Evolutionary conservation across 345 rosid genomes (phyloP), one percentile per base, ranked within the genome.

Genomic region (Populus pruinosa): DNA sequence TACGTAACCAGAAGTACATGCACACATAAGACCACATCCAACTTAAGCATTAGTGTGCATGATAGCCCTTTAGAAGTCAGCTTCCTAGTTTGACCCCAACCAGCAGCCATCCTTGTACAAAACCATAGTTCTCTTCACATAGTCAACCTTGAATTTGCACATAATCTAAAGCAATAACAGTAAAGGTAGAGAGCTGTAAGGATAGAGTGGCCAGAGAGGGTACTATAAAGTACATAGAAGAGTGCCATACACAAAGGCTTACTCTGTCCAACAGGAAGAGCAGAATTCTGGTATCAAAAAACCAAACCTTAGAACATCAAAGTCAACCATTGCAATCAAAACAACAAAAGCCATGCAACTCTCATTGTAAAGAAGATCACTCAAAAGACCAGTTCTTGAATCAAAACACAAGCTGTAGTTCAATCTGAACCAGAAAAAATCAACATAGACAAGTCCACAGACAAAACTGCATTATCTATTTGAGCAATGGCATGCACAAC

Each of bases 401-500:
- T 18, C 31, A 73, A 77, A 65, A 75, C 39, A 72, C 18, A 78
- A 56, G 47, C 25, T 70, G 12, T 36, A 44, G 66, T 61, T 65
- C 77, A 76, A 76, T 61, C 55, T 13, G 67, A 80, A 56, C 63
- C 62, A 62, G 72, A 79, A 73, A 74, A 49, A 18, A 75, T 53
- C 31, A 13, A 39, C 39, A 67, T 83, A 56, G 79, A 78, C 81
- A 77, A 81, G 82, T 78, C 82, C 47, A 83, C 23, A 78, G 73
- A 82, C 71, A 78, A 83, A 84, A 86, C 82, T 63, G 79, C 74
- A 84, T 44, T 71, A 72, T 66, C 74, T 65, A 27, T 59, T 55
- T 63, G 77, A 31, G 29, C 23, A 43, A 75, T 71, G 71, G 69
- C 73, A 80, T 77, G 75, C 67, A 80, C 67, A 80, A 43, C 81